These are phyloP conservation scores for Hypomontagnella submonticulosa DNA, from an alignment of 495 filamentous ascomycete genomes.

Conservation along the genomic window DNA sequence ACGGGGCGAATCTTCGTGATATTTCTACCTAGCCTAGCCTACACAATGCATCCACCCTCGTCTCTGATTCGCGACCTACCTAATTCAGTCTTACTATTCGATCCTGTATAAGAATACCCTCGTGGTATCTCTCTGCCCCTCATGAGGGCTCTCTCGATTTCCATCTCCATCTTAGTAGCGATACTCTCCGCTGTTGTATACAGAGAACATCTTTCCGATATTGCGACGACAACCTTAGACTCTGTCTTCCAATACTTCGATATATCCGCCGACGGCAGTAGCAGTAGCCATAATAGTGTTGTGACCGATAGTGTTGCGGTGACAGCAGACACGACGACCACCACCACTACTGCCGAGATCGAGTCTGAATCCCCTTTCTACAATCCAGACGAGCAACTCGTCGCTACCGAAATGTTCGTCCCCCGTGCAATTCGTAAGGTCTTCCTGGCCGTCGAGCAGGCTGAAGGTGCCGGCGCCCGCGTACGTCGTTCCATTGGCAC, in stretches of 20 bases:
- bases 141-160: constrained; percentile 50
- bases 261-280: constrained; percentile 16
- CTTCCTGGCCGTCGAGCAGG: constrained; percentile 85
- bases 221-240: constrained; percentile 40
- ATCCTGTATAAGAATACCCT: constrained; percentile 36
- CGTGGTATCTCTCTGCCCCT: constrained; percentile 22
- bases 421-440: constrained; percentile 81
- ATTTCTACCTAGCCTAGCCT: constrained; percentile 31
- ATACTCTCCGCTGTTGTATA: constrained; percentile 52
- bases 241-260: constrained; percentile 36
- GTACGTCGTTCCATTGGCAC: constrained; percentile 84
- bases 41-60: constrained; percentile 42
- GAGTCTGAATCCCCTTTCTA: constrained; percentile 41
- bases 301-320: constrained; percentile 15
- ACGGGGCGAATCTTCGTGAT: constrained; percentile 37
- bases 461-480: constrained; percentile 42
- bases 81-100: constrained; percentile 33
- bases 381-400: constrained; percentile 40
- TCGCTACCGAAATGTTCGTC: constrained; percentile 67
- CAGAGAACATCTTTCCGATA: constrained; percentile 43
- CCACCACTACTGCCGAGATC: constrained; percentile 26
- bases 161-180: constrained; percentile 52
- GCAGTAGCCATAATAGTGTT: constrained; percentile 8
- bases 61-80: constrained; percentile 35
- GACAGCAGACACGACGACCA: constrained; percentile 3